Base-by-base conservation (phyloP, 2,329 filamentous ascomycete genomes). In the Calonectria montana region DNA sequence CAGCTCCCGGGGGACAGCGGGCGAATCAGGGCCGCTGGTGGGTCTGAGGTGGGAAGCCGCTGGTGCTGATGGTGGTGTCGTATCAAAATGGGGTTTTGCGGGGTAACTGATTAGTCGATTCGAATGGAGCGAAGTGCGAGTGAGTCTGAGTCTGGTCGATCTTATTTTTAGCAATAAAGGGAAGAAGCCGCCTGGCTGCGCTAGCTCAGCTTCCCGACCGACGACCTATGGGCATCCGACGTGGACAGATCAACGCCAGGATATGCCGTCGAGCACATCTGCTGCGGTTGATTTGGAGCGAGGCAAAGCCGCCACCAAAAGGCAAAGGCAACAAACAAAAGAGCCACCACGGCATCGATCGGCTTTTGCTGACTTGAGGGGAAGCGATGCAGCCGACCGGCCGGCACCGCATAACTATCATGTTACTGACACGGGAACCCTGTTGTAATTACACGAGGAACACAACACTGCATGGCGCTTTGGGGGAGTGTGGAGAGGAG, bases 31-130 rank as follows among this genome's bases (percentile, higher is more conserved):
- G 57, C 23, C 13, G 13, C 0, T 15, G 39, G 39, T 39, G 39
- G 57, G 57, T 45, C 57, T 62, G 57, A 62, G 37, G 57, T 43
- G 57, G 57, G 57, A 62, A 59, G 53, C 53, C 16, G 50, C 12
- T 16, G 53, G 2, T 4, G 55, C 55, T 59, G 55, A 41, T 59
- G 55, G 55, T 41, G 39, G 39, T 31, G 39, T 45, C 57, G 57
- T 62, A 62, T 62, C 18, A 37, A 62, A 35, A 13, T 53, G 37
- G 37, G 37, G 25, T 62, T 62, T 62, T 62, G 57, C 57, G 57
- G 57, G 57, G 57, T 62, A 48, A 25, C n/a, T n/a, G n/a, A 23
- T 21, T 8, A 39, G 57, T 41, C 57, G 53, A 62, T 62, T 37
- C 16, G 31, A 35, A 35, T 35, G 31, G 31, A 35, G 31, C 31